A percentile compares a stretch with the other conserved stretches of the same genome.
These are phyloP conservation scores for Floccularia luteovirens DNA, from an alignment of 768 basidiomycete genomes.

Conservation along the genomic window DNA sequence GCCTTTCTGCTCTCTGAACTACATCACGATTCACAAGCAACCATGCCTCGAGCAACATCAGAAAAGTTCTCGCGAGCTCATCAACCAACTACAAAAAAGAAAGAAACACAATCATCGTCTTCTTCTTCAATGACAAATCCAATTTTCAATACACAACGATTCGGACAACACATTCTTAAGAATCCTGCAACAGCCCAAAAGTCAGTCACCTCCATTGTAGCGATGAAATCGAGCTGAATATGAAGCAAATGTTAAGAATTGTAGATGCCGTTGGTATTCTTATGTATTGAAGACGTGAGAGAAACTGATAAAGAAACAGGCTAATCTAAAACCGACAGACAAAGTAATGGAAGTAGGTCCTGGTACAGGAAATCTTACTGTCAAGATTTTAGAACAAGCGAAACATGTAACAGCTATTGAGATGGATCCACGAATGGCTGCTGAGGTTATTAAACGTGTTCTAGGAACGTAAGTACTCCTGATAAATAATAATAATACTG, in stretches of 20 bases:
- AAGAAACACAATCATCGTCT: slow-evolving; percentile 31
- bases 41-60: slow-evolving; percentile 77
- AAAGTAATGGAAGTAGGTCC: slow-evolving; percentile 97
- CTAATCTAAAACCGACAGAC: slow-evolving; percentile 88
- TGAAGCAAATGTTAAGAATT: slow-evolving; percentile 24
- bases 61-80: slow-evolving; percentile 68
- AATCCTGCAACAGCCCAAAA: slow-evolving; percentile 88
- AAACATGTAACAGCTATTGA: slow-evolving; percentile 93
- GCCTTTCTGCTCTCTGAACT: too few species aligned
- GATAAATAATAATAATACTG: slow-evolving; percentile 13
- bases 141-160: slow-evolving; percentile 90
- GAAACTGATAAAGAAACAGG: slow-evolving; percentile 37
- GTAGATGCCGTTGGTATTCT: slow-evolving; percentile 31
- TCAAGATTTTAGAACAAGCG: slow-evolving; percentile 87
- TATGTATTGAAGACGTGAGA: slow-evolving; percentile 2
- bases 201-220: slow-evolving; percentile 33
- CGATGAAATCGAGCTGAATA: slow-evolving; percentile 1
- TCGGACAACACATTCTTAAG: slow-evolving; percentile 97
- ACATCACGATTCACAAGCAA: too few species aligned
- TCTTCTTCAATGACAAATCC: slow-evolving; percentile 64
- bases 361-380: slow-evolving; percentile 94
- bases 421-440: slow-evolving; percentile 99
- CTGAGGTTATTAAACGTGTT: slow-evolving; percentile 93
- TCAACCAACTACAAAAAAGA: slow-evolving; percentile 48
- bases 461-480: slow-evolving; percentile 98